phyloP scores from a whole-genome alignment of 2,329 filamentous ascomycete species.

The Microdochium bolleyi region DNA sequence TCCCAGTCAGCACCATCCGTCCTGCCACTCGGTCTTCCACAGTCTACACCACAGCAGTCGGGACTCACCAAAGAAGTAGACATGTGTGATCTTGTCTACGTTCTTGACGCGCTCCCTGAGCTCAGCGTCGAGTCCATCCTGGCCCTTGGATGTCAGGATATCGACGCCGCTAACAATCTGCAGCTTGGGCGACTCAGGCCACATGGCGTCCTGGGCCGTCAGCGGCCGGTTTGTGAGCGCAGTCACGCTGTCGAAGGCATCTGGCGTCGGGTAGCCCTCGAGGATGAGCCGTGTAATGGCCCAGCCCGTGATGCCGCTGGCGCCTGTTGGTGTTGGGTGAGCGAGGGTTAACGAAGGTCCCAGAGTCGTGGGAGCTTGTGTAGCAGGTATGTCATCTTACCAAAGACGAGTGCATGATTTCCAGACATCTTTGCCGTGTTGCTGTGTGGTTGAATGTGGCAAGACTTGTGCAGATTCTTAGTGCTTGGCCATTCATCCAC shows the following conservation, averaged over 20 bases:
- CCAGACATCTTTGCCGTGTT: background rate
- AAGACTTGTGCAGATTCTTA: too few species aligned
- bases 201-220: conserved; percentile 6
- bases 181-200: conserved; percentile 20
- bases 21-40: background rate
- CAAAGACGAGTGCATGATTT: conserved; percentile 3
- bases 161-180: conserved; percentile 25
- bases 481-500: too few species aligned
- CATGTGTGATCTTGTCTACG: conserved; percentile 29
- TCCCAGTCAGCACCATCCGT: background rate
- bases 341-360: background rate
- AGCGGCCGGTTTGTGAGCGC: conserved; percentile 3
- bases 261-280: conserved; percentile 1
- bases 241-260: conserved; percentile 2
- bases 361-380: background rate
- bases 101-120: conserved; percentile 23
- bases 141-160: conserved; percentile 16
- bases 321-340: background rate
- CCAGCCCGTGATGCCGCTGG: conserved; percentile 5
- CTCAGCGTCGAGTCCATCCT: conserved; percentile 20
- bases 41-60: background rate
- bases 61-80: conserved; percentile 29
- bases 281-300: conserved; percentile 3
- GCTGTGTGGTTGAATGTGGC: background rate
- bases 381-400: background rate